Evolutionary conservation across 2,329 filamentous ascomycete species (phyloP), one percentile per base, ranked within the genome.

Genomic region (Fusarium liriodendri): DNA sequence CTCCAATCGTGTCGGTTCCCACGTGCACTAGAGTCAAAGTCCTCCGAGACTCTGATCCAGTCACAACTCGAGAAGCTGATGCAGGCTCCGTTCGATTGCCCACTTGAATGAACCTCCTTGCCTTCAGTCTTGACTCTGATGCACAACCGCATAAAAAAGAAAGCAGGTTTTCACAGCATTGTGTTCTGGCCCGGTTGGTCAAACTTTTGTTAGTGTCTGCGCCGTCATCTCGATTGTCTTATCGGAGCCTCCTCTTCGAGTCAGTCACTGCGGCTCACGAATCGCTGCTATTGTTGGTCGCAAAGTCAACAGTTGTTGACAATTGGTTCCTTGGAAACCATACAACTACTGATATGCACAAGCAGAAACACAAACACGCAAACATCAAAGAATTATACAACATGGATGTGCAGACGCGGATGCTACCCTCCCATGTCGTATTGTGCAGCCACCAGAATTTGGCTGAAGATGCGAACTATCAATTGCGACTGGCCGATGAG

Each of bases 1-100:
- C 33, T 67, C 66, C 66, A 66, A 60, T 68, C 62, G 63, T 52
- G 61, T 67, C 64, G 50, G 61, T 29, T 68, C 70, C 76, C 76
- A 77, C 72, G 73, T 78, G 76, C 64, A 70, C 69, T 64, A 74
- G 68, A 69, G 64, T 68, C 71, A 73, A 62, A 42, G 54, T 55
- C 40, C 61, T 63, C 67, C 62, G 63, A 75, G 71, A 71, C 70
- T 52, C 69, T 65, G 60, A 45, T 58, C 70, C 74, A 74, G 66
- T 73, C 67, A 61, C 40, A 64, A 45, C 62, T 59, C 55, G 54
- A 66, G 54, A 32, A 58, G 32, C 18, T 16, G 22, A 52, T 58
- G 29, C 64, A 70, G 45, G 67, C 67, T 63, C 57, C 35, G n/a
- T 40, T 25, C n/a, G 29, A 25, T 42, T 20, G 20, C 35, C n/a